Percentiles rank a stretch among this genome's conserved stretches.
Conservation (phyloP, 352 stramenopile species). For the Phytophthora meadii region DNA sequence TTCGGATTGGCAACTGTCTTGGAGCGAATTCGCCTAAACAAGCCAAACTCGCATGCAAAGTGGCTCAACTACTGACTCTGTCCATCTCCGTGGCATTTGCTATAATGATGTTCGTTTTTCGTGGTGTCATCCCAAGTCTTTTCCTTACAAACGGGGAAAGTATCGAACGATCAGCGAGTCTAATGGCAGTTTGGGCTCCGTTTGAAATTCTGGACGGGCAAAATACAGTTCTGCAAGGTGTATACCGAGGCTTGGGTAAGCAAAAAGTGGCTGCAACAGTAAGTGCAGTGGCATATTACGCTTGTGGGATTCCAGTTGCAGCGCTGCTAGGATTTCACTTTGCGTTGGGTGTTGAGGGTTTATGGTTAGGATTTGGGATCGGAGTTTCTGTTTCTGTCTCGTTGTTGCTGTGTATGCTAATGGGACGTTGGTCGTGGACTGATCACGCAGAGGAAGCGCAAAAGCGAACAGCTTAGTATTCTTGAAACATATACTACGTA, state of each 20-base stretch:
- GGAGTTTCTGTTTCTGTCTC: conserved; percentile 40
- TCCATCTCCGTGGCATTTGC: conserved; percentile 45
- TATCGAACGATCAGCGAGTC: conserved; percentile 47
- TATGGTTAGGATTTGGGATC: conserved; percentile 82
- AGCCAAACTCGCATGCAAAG: conserved; percentile 51
- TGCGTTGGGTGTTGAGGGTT: conserved; percentile 56
- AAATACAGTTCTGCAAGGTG: conserved; percentile 73
- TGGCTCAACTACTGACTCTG: conserved; percentile 45
- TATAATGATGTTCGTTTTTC: conserved; percentile 43
- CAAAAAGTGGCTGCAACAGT: conserved; percentile 73
- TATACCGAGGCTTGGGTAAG: conserved; percentile 70
- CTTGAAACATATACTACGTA: no score
- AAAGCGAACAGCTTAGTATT: conserved; percentile 25
- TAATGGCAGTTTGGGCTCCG: conserved; percentile 65
- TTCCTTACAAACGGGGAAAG: conserved; percentile 49
- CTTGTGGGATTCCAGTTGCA: conserved; percentile 71
- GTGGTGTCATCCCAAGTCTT: conserved; percentile 47
- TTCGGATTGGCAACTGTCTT: conserved; percentile 79
- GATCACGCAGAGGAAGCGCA: conserved; percentile 46
- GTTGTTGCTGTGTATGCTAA: conserved; percentile 17
- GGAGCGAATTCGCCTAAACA: conserved; percentile 66
- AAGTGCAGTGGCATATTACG: conserved; percentile 82
- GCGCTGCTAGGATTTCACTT: conserved; percentile 62
- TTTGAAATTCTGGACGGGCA: conserved; percentile 77
- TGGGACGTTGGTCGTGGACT: conserved; percentile 36